Evolutionary conservation across 2,329 filamentous ascomycete species (phyloP), one percentile per base, ranked within the genome.

Genomic region (Scytalidium sp.): DNA sequence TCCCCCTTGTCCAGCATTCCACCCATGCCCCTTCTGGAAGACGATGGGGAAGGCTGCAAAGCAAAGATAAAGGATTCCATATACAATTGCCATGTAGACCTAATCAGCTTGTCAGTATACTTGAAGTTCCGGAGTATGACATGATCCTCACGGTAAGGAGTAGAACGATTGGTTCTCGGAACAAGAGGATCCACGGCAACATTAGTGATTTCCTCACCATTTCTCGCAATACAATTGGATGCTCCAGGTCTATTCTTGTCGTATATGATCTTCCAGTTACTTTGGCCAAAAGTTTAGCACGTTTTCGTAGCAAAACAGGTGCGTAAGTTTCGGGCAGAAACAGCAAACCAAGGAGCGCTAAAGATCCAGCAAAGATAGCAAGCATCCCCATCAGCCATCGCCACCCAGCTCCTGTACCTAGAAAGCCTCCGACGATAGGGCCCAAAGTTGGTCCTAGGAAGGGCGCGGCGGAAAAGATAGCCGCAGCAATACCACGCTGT

Each of bases 21-120:
- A 90, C 19, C 79, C 82, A 64, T 94, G 86, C 43, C 85, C 82
- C 45, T 76, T 79, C 19, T 75, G 68, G 62, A 95, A 95, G 21
- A 95, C 83, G 44, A 94, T 72, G 6, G 86, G 81, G 61, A 95
- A 94, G 1, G 90, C 89, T 17, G 89, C 89, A 65, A 94, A 94
- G 73, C 93, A 94, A 45, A 95, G 81, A 64, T 95, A 95, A 3
- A 96, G 71, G 43, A 94, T 85, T 7, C 90, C 90, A 65, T 83
- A 85, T 58, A 79, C 75, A 57, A 84, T 73, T 51, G 74, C 75
- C 9, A 75, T 79, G 66, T 84, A 36, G 5, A 15, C n/a, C n/a
- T n/a, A n/a, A n/a, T 83, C 5, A 74, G 65, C n/a, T n/a, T n/a
- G n/a, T n/a, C n/a, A n/a, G n/a, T n/a, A n/a, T n/a, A n/a, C n/a